Base-by-base conservation (phyloP, 352 stramenopile species). In the Halophytophthora batemanensis region DNA sequence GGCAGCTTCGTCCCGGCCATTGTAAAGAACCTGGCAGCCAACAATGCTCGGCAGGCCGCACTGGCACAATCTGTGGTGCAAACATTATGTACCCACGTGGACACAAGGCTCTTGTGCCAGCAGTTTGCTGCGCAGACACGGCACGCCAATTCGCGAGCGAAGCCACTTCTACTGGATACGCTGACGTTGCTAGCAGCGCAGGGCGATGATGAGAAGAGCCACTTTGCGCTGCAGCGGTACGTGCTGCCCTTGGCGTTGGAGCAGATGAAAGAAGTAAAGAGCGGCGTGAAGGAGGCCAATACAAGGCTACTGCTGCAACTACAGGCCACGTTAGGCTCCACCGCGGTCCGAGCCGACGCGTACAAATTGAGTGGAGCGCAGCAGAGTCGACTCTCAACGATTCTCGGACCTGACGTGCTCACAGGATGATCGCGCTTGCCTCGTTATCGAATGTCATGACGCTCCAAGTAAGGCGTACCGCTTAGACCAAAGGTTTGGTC, bases 231-330 rank as follows among this genome's bases (percentile, higher is more conserved):
- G 0, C 86, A 61, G 15, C 44, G 82, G 15, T 79, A 90, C 42
- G 78, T 91, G 25, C 56, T 91, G 0, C 82, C 82, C 4, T 53
- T 93, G n/a, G 69, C 79, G 13, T 40, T 93, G 0, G 71, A 87
- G 34, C 53, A 87, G 17, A 54, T 93, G 8, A 89, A 88, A 57
- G 82, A 93, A 52, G 75, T 63, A 43, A 90, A 90, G 45, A 89
- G 64, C 31, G 67, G 85, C 37, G 70, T 88, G n/a, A 80, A 77
- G 46, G 74, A 89, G 23, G 74, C 73, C 0, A 91, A 87, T 10
- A 37, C 59, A 15, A 54, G 61, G 11, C 39, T 91, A 2, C 38
- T 91, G 22, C 40, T 41, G 7, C 54, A 73, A 22, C 38, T 85
- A 1, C 56, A 61, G 8, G 45, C 14, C 13, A 50, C 56, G 3